Percentiles rank a stretch among this genome's conserved stretches.
phyloP scores from a whole-genome alignment of 1,139 yeast genomes.

The Saccharomyces hybrid region DNA sequence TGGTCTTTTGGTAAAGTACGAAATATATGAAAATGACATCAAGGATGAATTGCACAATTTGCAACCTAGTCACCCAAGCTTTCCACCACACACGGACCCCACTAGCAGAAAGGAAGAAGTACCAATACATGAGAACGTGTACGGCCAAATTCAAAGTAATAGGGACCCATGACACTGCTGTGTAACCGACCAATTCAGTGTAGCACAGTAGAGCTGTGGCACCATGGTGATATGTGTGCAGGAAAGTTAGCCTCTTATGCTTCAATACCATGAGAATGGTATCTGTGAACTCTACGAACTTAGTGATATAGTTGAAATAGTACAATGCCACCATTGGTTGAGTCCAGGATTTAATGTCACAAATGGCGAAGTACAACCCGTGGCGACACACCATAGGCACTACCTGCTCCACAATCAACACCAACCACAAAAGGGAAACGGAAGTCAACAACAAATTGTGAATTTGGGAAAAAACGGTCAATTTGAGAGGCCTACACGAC shows the following conservation, averaged over 20 bases:
- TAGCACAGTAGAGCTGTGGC: too few relatives aligned
- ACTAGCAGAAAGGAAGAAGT: conserved; percentile 74
- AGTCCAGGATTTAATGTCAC: too few relatives aligned
- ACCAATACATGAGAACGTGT: conserved; percentile 80
- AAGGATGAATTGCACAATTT: too few relatives aligned
- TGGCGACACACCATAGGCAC: conserved; percentile 56
- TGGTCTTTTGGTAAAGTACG: conserved; percentile 33
- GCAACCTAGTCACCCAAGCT: too few relatives aligned
- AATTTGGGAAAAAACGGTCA: conserved; percentile 59
- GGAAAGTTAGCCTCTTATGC: too few relatives aligned
- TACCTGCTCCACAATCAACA: conserved; percentile 63
- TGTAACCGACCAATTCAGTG: conserved; percentile 39
- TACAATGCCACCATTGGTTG: too few relatives aligned
- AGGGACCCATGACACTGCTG: conserved; percentile 77
- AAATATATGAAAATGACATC: too few relatives aligned
- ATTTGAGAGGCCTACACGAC: conserved; percentile 47
- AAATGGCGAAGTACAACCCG: not conserved
- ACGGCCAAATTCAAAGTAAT: conserved; percentile 67
- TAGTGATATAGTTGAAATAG: too few relatives aligned
- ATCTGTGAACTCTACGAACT: too few relatives aligned
- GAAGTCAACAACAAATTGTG: conserved; percentile 62
- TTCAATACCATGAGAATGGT: too few relatives aligned
- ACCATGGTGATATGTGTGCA: too few relatives aligned
- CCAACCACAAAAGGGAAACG: conserved; percentile 50
- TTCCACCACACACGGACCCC: conserved; percentile 45